Conservation (phyloP, 2,329 filamentous ascomycete genomes). For the Samsoniella hepiali region DNA sequence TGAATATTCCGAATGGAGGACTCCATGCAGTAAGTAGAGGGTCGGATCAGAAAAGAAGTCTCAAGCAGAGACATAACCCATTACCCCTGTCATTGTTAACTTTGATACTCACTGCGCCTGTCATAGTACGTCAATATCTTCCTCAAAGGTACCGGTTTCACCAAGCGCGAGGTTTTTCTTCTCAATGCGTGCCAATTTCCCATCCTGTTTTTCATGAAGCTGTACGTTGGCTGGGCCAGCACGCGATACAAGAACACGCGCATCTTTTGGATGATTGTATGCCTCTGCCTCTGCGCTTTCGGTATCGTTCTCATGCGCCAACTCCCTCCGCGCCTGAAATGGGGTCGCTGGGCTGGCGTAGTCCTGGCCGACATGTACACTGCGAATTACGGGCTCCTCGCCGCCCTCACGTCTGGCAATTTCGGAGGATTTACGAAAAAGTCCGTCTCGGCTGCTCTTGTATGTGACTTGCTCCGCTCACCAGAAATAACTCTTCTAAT, state of each 20-base stretch:
- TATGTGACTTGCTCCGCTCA: slow-evolving; percentile 25
- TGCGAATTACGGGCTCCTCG: slow-evolving; percentile 34
- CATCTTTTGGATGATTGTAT: slow-evolving; percentile 27
- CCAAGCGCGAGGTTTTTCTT: slow-evolving; percentile 23
- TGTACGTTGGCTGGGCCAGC: slow-evolving; percentile 24
- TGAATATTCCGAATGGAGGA: slow-evolving; percentile 31
- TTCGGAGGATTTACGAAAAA: slow-evolving; percentile 61
- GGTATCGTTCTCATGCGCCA: slow-evolving; percentile 27
- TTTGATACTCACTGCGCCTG: no score
- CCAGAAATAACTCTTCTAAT: not conserved
- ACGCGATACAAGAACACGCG: slow-evolving; percentile 26
- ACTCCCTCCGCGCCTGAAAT: not conserved
- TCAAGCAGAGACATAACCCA: not conserved
- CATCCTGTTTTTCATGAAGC: slow-evolving; percentile 26
- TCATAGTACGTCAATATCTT: slow-evolving; percentile 27
- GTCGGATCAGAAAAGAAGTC: no score
- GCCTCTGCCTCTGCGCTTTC: slow-evolving; percentile 22
- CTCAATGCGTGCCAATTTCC: slow-evolving; percentile 23
- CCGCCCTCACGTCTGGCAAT: slow-evolving; percentile 55
- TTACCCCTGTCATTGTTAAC: slow-evolving; percentile 4
- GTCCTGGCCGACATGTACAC: slow-evolving; percentile 3
- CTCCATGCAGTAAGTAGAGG: slow-evolving; percentile 13
- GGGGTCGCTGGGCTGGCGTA: slow-evolving; percentile 13
- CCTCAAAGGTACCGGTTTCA: slow-evolving; percentile 26
- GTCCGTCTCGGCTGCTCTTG: slow-evolving; percentile 50